Base-by-base conservation (phyloP, 345 rosid genomes). In the Mallotus nudiflorus region DNA sequence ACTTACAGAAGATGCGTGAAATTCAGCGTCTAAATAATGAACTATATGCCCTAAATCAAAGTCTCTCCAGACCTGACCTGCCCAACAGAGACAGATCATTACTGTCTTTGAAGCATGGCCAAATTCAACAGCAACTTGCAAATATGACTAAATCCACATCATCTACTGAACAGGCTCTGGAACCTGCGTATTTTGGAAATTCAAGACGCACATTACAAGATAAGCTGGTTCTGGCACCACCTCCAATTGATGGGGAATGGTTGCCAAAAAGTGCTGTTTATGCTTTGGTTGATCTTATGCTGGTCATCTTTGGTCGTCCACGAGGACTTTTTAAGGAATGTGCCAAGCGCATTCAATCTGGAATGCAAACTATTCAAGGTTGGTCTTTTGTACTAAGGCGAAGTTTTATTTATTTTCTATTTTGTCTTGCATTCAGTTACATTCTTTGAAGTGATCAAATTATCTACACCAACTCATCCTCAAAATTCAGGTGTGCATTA, bases 221-320 rank as follows among this genome's bases (percentile, higher is more conserved):
- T 77, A 89, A 78, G 84, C 88, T 95, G 73, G 69, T 89, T 62
- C 87, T 95, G 52, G 96, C 99, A 57, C 92, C 91, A 31, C 79
- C 89, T 73, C 99, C 98, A 28, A 81, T 95, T 37, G 85, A 92
- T 82, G 99, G 99, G 69, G 92, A 92, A 71, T 95, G 97, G 99
- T 82, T 95, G 46, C 99, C 98, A 9, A 90, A 90, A 82, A 83
- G 78, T 82, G 99, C 99, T 67, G 88, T 92, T 33, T 83, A 80
- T 82, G 93, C 97, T 39, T 86, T 95, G 68, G 89, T 95, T 70
- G 96, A 95, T 78, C 99, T 95, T 62, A 92, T 92, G 94, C 86
- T 85, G 44, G 93, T 88, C 72, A 83, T 90, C 69, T 77, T 90
- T 39, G 94, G 94, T 64, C 99, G 99, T 71, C 99, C 99, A 9